phyloP scores from a whole-genome alignment of 73 alveolate genomes.

The Vitrella brassicaformis region DNA sequence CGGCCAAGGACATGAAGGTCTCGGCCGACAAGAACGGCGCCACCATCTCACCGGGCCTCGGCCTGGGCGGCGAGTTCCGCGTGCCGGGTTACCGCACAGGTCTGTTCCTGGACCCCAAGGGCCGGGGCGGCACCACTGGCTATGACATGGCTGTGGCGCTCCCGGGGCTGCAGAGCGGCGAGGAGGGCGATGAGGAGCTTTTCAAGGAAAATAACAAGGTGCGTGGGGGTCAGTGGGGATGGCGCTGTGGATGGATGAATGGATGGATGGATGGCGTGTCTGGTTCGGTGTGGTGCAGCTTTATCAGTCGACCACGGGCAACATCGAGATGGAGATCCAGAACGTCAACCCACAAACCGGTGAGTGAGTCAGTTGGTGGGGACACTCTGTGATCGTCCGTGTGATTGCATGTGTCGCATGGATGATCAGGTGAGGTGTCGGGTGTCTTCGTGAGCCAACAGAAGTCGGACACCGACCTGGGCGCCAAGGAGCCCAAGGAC shows the following conservation, averaged over 20 bases:
- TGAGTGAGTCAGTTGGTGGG: not conserved
- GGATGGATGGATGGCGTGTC: too few species aligned
- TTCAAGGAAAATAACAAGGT: slow-evolving; percentile 8
- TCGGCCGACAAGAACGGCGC: not conserved
- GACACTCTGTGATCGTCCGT: not conserved
- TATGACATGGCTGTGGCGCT: slow-evolving; percentile 21
- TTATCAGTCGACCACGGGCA: slow-evolving; percentile 10
- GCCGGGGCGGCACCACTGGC: slow-evolving; percentile 18
- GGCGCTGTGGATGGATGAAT: too few species aligned
- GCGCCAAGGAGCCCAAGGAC: slow-evolving; percentile 25
- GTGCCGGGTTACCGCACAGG: slow-evolving; percentile 11
- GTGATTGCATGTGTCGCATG: not conserved
- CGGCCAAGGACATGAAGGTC: slow-evolving; percentile 12
- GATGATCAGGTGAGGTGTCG: not conserved
- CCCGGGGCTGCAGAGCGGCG: slow-evolving; percentile 11
- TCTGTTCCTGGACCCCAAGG: slow-evolving; percentile 18
- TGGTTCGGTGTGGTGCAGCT: too few species aligned
- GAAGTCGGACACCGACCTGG: slow-evolving; percentile 20
- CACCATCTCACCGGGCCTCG: not conserved
- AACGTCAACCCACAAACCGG: slow-evolving; percentile 16
- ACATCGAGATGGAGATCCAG: slow-evolving; percentile 3
- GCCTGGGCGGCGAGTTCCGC: slow-evolving; percentile 11
- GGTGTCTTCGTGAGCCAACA: slow-evolving; percentile 11
- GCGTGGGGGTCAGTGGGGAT: too few species aligned
- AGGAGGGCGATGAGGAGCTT: slow-evolving; percentile 11